phyloP scores from a whole-genome alignment of 2,329 filamentous ascomycete species.

The Diplocarpon mali region DNA sequence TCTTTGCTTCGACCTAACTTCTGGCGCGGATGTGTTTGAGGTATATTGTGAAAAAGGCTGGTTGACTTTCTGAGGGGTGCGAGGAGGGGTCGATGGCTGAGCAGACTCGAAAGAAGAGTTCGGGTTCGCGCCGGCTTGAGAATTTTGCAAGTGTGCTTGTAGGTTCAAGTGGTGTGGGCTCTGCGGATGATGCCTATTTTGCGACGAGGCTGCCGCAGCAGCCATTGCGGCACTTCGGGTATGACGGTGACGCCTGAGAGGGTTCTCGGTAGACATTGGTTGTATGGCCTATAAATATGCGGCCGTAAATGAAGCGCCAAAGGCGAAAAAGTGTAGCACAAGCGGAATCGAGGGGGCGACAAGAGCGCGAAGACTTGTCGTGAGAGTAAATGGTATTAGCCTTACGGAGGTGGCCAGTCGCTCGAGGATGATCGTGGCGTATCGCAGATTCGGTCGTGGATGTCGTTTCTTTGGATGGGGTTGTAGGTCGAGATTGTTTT shows the following conservation, averaged over 20 bases:
- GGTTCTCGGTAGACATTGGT: conserved; percentile 35
- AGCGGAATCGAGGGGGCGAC: conserved; percentile 3
- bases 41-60: conserved; percentile 12
- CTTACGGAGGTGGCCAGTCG: conserved; percentile 15
- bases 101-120: conserved; percentile 8
- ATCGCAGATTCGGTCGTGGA: conserved; percentile 11
- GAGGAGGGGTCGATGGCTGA: conserved; percentile 26
- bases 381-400: conserved; percentile 1
- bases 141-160: conserved; percentile 30
- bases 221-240: conserved; percentile 21
- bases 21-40: conserved; percentile 13
- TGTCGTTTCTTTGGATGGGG: conserved; percentile 10
- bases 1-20: conserved; percentile 25
- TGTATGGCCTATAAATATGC: conserved; percentile 38
- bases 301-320: conserved; percentile 16
- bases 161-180: conserved; percentile 34
- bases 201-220: conserved; percentile 18
- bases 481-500: conserved; percentile 15
- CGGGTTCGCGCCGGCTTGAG: conserved; percentile 15
- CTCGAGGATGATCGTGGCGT: conserved; percentile 13
- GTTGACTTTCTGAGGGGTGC: conserved; percentile 25
- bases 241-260: conserved; percentile 28
- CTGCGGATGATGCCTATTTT: conserved; percentile 29
- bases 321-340: conserved; percentile 13
- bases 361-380: conserved; percentile 3